Evolutionary conservation across 2,329 filamentous ascomycete genomes (phyloP).

Genomic region (Colletotrichum incanum): DNA sequence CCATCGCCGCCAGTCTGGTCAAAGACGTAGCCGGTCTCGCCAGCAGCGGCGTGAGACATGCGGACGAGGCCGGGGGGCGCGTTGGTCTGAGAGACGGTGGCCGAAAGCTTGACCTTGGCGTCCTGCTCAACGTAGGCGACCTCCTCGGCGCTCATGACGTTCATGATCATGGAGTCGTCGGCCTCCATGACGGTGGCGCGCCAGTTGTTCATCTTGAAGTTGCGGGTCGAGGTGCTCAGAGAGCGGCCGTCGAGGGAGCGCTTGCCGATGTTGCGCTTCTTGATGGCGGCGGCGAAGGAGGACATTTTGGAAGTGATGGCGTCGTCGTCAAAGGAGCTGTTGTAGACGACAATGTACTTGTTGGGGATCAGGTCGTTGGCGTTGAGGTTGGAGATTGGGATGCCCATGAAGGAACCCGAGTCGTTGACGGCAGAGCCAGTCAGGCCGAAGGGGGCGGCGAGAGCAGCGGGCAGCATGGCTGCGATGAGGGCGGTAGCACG

Average conservation of each 20-base stretch:
- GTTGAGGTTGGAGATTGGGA: constrained; percentile 66
- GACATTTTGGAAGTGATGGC: constrained; percentile 66
- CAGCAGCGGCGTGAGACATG: constrained; percentile 62
- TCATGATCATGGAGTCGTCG: constrained; percentile 64
- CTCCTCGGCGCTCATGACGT: constrained; percentile 64
- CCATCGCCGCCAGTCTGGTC: constrained; percentile 67
- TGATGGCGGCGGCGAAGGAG: constrained; percentile 63
- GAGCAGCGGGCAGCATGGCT: constrained; percentile 46
- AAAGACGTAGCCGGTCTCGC: constrained; percentile 62
- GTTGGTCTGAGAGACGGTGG: constrained; percentile 65
- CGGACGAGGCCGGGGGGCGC: constrained; percentile 69
- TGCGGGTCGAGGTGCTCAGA: constrained; percentile 64
- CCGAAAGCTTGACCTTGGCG: constrained; percentile 61
- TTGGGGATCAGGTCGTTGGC: constrained; percentile 66
- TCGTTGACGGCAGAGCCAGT: constrained; percentile 41
- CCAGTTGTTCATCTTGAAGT: constrained; percentile 65
- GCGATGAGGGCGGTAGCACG: constrained; percentile 44
- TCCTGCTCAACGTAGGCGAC: constrained; percentile 71
- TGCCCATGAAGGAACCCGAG: constrained; percentile 53
- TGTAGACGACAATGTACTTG: constrained; percentile 77
- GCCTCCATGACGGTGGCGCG: constrained; percentile 69
- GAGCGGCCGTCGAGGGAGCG: constrained; percentile 63
- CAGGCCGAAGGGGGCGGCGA: constrained; percentile 47
- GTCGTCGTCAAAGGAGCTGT: constrained; percentile 65
- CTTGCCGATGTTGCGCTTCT: constrained; percentile 72